Base-by-base conservation (phyloP, 371 early-diverging fungal genomes). In the Rhizopus sp. region DNA sequence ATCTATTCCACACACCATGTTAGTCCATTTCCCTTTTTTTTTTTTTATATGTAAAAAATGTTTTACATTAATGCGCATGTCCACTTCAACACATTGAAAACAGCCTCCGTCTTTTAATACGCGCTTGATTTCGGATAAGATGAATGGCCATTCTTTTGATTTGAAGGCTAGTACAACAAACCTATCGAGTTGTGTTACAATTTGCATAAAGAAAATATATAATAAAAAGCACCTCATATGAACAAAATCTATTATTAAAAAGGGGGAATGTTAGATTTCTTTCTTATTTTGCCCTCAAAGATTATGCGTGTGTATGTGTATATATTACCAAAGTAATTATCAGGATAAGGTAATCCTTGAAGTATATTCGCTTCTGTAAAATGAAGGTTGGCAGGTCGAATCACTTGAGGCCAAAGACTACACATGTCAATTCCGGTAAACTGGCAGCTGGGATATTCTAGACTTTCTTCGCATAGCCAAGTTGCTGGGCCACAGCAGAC, bases 401-500 rank as follows among this genome's bases (percentile, higher is more conserved):
- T 73, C n/a, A 64, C 60, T 54, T 73, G 68, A 8, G 74, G 74
- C 70, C 74, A 73, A 39, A 68, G 45, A 62, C 48, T 62, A 37
- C 65, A 66, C 70, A 75, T 75, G 55, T 75, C 76, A 23, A 75
- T 52, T 40, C 76, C 76, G 7, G 62, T 46, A 56, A 75, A 75
- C 16, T 66, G 70, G 53, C 66, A 70, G 42, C 59, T 62, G 7
- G 68, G 72, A 42, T 75, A 70, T 50, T 75, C 72, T 6, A 72
- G 45, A 34, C 72, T 70, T n/a, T 70, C 66, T 57, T 75, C 72
- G 34, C 72, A 68, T 46, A 75, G 50, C 76, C 76, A 75, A 39
- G 76, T 75, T 8, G 70, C 76, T 44, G 76, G 72, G 2, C 76
- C 76, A 63, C 76, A 75, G 32, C 76, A 69, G 13, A 72, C 50